Evolutionary conservation across 148 eudicot genomes (phyloP).

Genomic region (Rhododendron molle): DNA sequence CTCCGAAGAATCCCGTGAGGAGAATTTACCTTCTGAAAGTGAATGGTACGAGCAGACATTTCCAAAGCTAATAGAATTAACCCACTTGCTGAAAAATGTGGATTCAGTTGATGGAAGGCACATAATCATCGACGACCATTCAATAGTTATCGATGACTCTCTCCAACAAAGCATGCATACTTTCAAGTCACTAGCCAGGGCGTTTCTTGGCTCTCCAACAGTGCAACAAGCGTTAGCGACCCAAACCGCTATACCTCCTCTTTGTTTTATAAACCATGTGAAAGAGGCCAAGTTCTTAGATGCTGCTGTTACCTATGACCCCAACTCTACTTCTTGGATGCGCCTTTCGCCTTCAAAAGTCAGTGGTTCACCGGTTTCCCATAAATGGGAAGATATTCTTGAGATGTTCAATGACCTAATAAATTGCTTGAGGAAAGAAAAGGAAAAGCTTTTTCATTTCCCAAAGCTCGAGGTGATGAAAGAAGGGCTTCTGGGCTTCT

Average conservation of each 20-base stretch:
- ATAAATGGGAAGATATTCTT: conserved; percentile 73
- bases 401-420: conserved; percentile 76
- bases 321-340: conserved; percentile 82
- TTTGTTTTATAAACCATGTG: conserved; percentile 44
- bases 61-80: conserved; percentile 41
- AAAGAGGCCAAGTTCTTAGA: conserved; percentile 65
- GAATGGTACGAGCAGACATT: conserved; percentile 51
- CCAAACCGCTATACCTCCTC: conserved; percentile 27
- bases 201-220: conserved; percentile 41
- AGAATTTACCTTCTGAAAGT: conserved; percentile 28
- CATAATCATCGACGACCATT: no score
- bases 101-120: conserved; percentile 74
- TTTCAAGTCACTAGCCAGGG: conserved; percentile 57
- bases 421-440: conserved; percentile 48
- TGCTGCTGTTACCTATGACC: conserved; percentile 44
- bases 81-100: conserved; percentile 48
- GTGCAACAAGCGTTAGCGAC: conserved; percentile 33
- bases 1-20: conserved; percentile 24
- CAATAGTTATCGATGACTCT: no score
- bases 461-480: conserved; percentile 76
- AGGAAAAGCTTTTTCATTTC: conserved; percentile 40
- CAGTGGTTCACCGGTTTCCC: conserved; percentile 29
- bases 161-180: conserved; percentile 48
- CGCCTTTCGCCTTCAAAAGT: conserved; percentile 47
- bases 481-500: conserved; percentile 83